Evolutionary conservation across 306 rosid genomes (phyloP), one percentile per base, ranked within the genome.

Genomic region (Cucurbita ficifolia): DNA sequence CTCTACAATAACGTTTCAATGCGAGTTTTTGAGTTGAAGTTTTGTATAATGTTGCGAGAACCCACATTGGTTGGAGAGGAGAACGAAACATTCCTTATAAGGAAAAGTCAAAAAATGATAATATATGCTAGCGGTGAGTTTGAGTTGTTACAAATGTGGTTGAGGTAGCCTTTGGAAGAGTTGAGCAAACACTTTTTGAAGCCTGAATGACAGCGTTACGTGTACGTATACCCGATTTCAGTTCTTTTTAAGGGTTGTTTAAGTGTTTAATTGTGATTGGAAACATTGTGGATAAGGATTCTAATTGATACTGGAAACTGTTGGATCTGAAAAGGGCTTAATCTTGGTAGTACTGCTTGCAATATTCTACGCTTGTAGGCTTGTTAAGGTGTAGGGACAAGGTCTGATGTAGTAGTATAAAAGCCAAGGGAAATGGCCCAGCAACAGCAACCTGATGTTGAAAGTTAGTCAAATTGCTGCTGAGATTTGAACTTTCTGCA

Each of bases 301-400:
- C 79, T 88, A 79, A 70, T 88, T 86, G 96, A 92, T 82, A 93
- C 91, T 43, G 90, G 91, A 86, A 78, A 82, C 81, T 88, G 77
- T 93, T 96, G 92, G 85, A 93, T 80, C 88, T 84, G 87, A 90
- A 88, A 87, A 77, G 90, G 94, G 5, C 86, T 87, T 56, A 76
- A 70, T 77, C 96, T 91, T n/a, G 97, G 90, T 81, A 49, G 83
- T 56, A 88, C 88, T 81, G 88, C 83, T 0, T 87, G 90, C 75
- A 93, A 90, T 82, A 90, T 81, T 29, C 81, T 39, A 90, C 90
- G 96, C 90, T 88, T 61, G 86, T 80, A 56, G 97, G 90, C 43
- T 76, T 88, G 85, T 70, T 88, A 65, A 87, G 74, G 85, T 76
- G 91, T 79, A 79, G 73, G 84, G 87, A 83, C 9, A 82, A 86